Percentiles rank a stretch among this genome's conserved stretches.
These are phyloP conservation scores for Plasmodium knowlesi DNA, from an alignment of 169 alveolate genomes.

Conservation along the genomic window DNA sequence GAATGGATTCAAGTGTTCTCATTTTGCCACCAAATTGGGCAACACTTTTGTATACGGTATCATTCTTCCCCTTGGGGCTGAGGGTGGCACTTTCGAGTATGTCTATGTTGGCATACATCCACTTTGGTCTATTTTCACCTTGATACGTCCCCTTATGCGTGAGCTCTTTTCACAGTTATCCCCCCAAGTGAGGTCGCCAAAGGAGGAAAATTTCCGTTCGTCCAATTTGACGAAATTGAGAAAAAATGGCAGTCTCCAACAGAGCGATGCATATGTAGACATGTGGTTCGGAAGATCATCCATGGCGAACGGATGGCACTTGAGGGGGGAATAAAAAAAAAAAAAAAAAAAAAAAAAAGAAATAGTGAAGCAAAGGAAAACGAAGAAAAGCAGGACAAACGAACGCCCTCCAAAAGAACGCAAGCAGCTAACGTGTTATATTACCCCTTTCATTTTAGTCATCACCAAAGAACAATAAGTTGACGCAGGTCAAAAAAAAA, in stretches of 20 bases:
- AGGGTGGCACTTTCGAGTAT: not conserved
- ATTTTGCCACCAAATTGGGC: not conserved
- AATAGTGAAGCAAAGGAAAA: not conserved
- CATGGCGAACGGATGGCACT: not conserved
- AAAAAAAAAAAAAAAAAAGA: no score
- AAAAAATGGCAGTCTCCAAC: not conserved
- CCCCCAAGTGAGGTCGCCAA: not conserved
- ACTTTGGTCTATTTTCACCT: not conserved
- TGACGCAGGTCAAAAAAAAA: not conserved
- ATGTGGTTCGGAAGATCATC: not conserved
- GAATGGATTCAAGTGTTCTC: not conserved
- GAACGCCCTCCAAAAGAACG: not conserved
- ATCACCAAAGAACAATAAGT: conserved; percentile 1
- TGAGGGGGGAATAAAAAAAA: not conserved
- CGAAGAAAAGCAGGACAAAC: not conserved
- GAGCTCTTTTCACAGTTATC: not conserved
- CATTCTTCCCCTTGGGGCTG: not conserved
- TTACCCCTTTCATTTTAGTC: not conserved
- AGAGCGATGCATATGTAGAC: not conserved
- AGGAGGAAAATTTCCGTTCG: not conserved
- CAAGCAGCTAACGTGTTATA: not conserved
- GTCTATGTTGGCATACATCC: not conserved
- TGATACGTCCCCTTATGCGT: not conserved
- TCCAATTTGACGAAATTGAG: not conserved
- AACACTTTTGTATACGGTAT: not conserved